A percentile compares a stretch with the other conserved stretches of the same genome.
Conservation (phyloP, 257 asterid genomes). For the Salvia splendens region DNA sequence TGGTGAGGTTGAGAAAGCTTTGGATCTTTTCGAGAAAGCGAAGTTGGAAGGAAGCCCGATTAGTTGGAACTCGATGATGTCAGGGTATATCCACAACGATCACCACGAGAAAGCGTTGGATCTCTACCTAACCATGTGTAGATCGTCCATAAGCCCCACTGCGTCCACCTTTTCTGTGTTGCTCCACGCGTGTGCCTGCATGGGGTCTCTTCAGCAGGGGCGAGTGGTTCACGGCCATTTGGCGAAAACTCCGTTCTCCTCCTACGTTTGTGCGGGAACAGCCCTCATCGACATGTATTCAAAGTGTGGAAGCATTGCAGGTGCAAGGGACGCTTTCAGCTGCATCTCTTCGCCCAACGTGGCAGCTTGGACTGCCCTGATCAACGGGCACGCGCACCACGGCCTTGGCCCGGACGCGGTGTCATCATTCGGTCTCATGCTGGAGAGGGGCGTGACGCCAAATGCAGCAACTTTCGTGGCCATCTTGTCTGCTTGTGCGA, state of each 20-base stretch:
- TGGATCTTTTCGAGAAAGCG: slow-evolving; percentile 58
- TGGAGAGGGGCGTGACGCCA: slow-evolving; percentile 49
- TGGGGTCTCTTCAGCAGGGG: slow-evolving; percentile 75
- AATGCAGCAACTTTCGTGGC: slow-evolving; percentile 78
- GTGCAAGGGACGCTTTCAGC: slow-evolving; percentile 56
- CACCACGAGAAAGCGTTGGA: slow-evolving; percentile 54
- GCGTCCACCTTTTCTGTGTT: slow-evolving; percentile 67
- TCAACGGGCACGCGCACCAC: slow-evolving; percentile 62
- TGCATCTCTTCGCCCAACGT: slow-evolving; percentile 59
- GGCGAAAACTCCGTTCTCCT: slow-evolving; percentile 64
- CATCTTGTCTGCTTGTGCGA: slow-evolving; percentile 66
- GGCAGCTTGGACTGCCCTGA: slow-evolving; percentile 80
- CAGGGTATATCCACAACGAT: slow-evolving; percentile 61
- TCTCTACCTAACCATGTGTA: slow-evolving; percentile 59
- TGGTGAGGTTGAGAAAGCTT: slow-evolving; percentile 57
- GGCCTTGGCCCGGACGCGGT: slow-evolving; percentile 59
- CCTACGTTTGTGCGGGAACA: slow-evolving; percentile 59
- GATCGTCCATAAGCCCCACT: slow-evolving; percentile 55
- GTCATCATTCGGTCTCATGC: slow-evolving; percentile 55
- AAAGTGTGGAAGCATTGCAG: slow-evolving; percentile 73
- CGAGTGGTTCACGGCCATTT: slow-evolving; percentile 57
- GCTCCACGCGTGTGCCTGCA: slow-evolving; percentile 64
- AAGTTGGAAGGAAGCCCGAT: slow-evolving; percentile 58
- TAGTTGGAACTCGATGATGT: slow-evolving; percentile 89
- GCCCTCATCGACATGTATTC: slow-evolving; percentile 85